Percentiles rank a stretch among this genome's conserved stretches.
These are phyloP conservation scores for Wickerhamiella allomyrinae DNA, from an alignment of 805 yeast genomes.

Conservation along the genomic window DNA sequence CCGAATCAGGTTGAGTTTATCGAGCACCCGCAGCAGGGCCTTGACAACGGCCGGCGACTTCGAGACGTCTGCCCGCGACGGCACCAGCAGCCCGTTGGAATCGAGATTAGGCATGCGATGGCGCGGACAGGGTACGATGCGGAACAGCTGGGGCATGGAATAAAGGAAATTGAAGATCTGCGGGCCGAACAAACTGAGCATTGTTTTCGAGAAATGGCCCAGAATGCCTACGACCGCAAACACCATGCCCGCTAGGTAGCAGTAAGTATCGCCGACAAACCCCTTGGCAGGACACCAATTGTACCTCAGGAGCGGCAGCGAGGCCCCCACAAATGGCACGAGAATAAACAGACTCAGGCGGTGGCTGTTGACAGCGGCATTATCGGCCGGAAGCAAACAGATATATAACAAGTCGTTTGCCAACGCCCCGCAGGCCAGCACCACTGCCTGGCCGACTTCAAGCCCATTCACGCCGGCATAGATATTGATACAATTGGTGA, in stretches of 20 bases:
- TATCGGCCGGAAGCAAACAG: slow-evolving; percentile 28
- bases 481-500: slow-evolving; percentile 92
- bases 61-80: slow-evolving; percentile 35
- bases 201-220: slow-evolving; percentile 92
- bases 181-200: slow-evolving; percentile 73
- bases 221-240: slow-evolving; percentile 92
- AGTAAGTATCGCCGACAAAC: slow-evolving; percentile 95
- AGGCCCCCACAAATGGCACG: slow-evolving; percentile 77
- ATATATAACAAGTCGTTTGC: slow-evolving; percentile 65
- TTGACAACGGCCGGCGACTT: slow-evolving; percentile 12
- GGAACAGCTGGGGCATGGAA: slow-evolving; percentile 83
- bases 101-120: slow-evolving; percentile 81
- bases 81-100: slow-evolving; percentile 58
- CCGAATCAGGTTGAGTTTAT: slow-evolving; percentile 36
- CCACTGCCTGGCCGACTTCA: slow-evolving; percentile 88
- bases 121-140: slow-evolving; percentile 84
- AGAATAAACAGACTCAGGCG: slow-evolving; percentile 63
- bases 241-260: slow-evolving; percentile 97
- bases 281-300: slow-evolving; percentile 89
- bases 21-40: slow-evolving; percentile 32
- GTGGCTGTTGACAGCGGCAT: slow-evolving; percentile 66
- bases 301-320: slow-evolving; percentile 56
- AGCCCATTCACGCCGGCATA: slow-evolving; percentile 93
- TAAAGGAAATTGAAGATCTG: slow-evolving; percentile 83
- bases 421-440: slow-evolving; percentile 55